These are phyloP conservation scores for Sordariomycetes sp. DNA, from an alignment of 2,329 filamentous ascomycete species.

Conservation along the genomic window DNA sequence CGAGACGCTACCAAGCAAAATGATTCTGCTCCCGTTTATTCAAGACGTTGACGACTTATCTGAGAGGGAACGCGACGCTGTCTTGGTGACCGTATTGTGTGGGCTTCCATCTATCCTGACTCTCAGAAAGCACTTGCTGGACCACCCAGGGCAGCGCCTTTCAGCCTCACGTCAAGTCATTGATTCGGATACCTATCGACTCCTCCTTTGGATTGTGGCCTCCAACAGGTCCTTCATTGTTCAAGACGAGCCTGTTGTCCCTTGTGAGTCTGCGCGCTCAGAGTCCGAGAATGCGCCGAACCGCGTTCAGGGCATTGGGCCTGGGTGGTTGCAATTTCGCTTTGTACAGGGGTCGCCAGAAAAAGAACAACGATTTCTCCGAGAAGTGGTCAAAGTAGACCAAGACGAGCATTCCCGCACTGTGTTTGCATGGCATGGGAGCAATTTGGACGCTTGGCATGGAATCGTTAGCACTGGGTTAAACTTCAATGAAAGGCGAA, in stretches of 20 bases:
- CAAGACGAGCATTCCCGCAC: conserved; percentile 34
- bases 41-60: conserved; percentile 12
- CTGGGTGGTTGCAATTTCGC: conserved; percentile 66
- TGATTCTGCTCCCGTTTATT: not conserved
- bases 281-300: conserved; percentile 23
- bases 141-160: conserved; percentile 27
- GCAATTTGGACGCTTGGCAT: conserved; percentile 72
- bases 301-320: conserved; percentile 52
- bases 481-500: conserved; percentile 50
- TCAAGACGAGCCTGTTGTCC: conserved; percentile 47
- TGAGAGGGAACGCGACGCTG: conserved; percentile 5
- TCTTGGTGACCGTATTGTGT: conserved; percentile 39
- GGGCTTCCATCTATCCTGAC: conserved; percentile 51
- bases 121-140: conserved; percentile 42
- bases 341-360: conserved; percentile 84
- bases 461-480: conserved; percentile 78
- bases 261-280: not conserved
- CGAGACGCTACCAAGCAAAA: too few relatives aligned
- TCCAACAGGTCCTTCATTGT: conserved; percentile 84
- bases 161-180: conserved; percentile 39
- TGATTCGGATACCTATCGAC: conserved; percentile 52
- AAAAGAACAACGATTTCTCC: conserved; percentile 68
- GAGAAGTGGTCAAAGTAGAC: conserved; percentile 55
- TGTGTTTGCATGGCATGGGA: conserved; percentile 83
- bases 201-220: conserved; percentile 81